A percentile compares a stretch with the other conserved stretches of the same genome.
phyloP scores from a whole-genome alignment of 768 basidiomycete species.

The Omphalotus guepiniiformis region DNA sequence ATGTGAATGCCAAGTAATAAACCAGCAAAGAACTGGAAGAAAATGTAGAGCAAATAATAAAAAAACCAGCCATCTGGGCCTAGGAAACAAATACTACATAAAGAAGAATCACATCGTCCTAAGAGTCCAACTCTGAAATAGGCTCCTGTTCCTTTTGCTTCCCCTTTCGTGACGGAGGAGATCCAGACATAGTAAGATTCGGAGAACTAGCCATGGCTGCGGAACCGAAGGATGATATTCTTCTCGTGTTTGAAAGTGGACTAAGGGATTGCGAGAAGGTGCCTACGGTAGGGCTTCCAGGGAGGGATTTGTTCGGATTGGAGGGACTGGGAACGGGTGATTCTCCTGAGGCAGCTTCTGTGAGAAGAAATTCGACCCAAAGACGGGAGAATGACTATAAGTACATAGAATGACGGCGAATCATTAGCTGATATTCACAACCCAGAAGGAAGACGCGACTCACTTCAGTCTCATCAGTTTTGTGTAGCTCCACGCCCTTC shows the following conservation, averaged over 20 bases:
- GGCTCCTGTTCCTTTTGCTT: slow-evolving; percentile 45
- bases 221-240: slow-evolving; percentile 34
- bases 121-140: background rate
- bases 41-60: no score
- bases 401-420: background rate
- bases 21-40: no score
- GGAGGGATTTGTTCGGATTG: slow-evolving; percentile 32
- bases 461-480: slow-evolving; percentile 84
- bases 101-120: background rate
- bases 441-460: slow-evolving; percentile 14
- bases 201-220: slow-evolving; percentile 36
- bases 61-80: no score
- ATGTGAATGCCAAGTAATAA: no score
- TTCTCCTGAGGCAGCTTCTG: slow-evolving; percentile 66
- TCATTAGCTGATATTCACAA: background rate
- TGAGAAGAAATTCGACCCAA: slow-evolving; percentile 97
- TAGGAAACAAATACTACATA: no score
- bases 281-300: slow-evolving; percentile 28
- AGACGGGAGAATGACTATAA: slow-evolving; percentile 92
- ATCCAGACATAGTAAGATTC: slow-evolving; percentile 25
- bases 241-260: slow-evolving; percentile 26
- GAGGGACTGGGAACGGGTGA: slow-evolving; percentile 22
- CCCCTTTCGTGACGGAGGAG: slow-evolving; percentile 41
- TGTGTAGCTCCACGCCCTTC: slow-evolving; percentile 59
- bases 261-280: slow-evolving; percentile 20